Evolutionary conservation across 768 basidiomycete species (phyloP).

Genomic region (Hydnum rufescens): DNA sequence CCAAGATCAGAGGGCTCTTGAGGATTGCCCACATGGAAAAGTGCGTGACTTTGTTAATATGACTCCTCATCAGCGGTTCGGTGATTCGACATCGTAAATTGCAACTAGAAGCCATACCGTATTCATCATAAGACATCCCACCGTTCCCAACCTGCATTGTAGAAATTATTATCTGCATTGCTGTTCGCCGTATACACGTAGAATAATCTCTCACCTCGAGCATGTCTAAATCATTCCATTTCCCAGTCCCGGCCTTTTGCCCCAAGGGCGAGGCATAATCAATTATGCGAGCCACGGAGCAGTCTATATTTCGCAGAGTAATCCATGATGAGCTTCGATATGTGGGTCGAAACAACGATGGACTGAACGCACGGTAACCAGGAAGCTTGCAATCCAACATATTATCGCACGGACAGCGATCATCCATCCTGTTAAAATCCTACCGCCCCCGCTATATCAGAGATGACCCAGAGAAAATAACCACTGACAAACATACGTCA

Average conservation of each 20-base stretch:
- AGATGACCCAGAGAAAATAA: neutral
- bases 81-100: neutral
- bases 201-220: too few species aligned
- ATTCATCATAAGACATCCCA: conserved; percentile 24
- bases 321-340: too few species aligned
- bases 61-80: neutral
- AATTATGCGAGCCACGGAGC: conserved; percentile 32
- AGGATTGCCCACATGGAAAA: conserved; percentile 35
- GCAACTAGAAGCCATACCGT: conserved; percentile 16
- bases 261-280: conserved; percentile 34
- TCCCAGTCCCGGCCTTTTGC: conserved; percentile 27
- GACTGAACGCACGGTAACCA: conserved; percentile 18
- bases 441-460: too few species aligned
- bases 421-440: conserved; percentile 19
- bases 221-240: conserved; percentile 33
- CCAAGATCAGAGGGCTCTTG: conserved; percentile 27
- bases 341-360: too few species aligned
- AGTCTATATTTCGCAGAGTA: conserved; percentile 8
- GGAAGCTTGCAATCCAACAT: conserved; percentile 22
- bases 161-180: neutral
- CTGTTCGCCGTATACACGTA: too few species aligned
- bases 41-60: conserved; percentile 19
- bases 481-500: conserved; percentile 14
- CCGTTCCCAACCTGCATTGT: conserved; percentile 15
- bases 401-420: conserved; percentile 21